A percentile compares a stretch with the other conserved stretches of the same genome.
phyloP scores from a whole-genome alignment of 139 green algal genomes.

The Picochlorum sp. region DNA sequence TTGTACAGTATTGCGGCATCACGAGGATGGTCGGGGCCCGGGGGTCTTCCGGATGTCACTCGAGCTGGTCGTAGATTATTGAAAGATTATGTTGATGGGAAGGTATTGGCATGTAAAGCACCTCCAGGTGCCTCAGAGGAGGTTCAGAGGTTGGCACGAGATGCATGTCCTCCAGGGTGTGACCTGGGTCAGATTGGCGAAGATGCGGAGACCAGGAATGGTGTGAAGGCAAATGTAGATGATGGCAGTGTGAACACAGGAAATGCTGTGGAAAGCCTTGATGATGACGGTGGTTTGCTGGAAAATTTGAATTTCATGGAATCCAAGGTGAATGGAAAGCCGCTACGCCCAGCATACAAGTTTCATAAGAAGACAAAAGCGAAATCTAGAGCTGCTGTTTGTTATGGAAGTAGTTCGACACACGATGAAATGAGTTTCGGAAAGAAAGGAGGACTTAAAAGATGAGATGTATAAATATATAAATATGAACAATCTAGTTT shows the following conservation, averaged over 20 bases:
- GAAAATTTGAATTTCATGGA: constrained; percentile 12
- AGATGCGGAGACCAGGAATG: not conserved
- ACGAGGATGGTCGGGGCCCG: constrained; percentile 57
- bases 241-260: not conserved
- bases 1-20: constrained; percentile 48
- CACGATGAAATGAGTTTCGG: not conserved
- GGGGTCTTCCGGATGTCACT: constrained; percentile 81
- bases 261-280: not conserved
- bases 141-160: not conserved
- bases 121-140: constrained; percentile 44
- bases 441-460: constrained; percentile 4
- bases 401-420: not conserved
- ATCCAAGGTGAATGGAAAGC: constrained; percentile 16
- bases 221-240: not conserved
- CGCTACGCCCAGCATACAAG: constrained; percentile 51
- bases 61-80: constrained; percentile 67
- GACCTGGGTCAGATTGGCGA: not conserved
- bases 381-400: no score
- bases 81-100: constrained; percentile 84
- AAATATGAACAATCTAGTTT: not conserved
- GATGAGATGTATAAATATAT: not conserved
- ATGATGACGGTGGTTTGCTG: not conserved
- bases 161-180: not conserved
- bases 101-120: constrained; percentile 71
- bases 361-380: constrained; percentile 68